A percentile compares a stretch with the other conserved stretches of the same genome.
These are phyloP conservation scores for Lachnellula subtilissima DNA, from an alignment of 2,329 filamentous ascomycete genomes.

Conservation along the genomic window DNA sequence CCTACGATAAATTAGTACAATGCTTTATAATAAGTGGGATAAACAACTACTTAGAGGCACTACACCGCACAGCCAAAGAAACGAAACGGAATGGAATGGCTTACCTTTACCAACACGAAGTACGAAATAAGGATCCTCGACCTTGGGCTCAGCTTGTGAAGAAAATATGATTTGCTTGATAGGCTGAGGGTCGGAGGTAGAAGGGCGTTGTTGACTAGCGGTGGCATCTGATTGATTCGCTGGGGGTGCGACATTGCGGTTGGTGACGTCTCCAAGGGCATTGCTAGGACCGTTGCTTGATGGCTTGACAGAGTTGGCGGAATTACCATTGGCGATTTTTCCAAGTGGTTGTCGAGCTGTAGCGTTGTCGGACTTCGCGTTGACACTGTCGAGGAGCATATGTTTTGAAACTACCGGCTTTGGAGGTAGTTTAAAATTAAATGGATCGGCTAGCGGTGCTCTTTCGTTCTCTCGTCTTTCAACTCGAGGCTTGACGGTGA, in stretches of 20 bases:
- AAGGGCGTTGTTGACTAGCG: not conserved
- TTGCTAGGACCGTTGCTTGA: not conserved
- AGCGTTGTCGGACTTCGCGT: not conserved
- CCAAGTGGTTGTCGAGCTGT: not conserved
- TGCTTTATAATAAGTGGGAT: no score
- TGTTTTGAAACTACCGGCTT: not conserved
- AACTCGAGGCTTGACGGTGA: slow-evolving; percentile 3
- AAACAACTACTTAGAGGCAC: no score
- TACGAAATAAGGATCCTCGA: slow-evolving; percentile 24
- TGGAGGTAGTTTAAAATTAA: not conserved
- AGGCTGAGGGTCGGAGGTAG: not conserved
- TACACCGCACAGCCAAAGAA: no score
- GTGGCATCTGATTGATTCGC: no score
- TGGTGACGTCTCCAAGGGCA: not conserved
- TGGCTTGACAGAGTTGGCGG: not conserved
- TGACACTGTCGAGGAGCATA: not conserved
- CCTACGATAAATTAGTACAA: no score
- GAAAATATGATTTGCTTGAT: not conserved
- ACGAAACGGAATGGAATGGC: not conserved
- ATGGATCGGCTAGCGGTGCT: not conserved
- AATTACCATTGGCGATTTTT: not conserved
- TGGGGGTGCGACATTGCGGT: no score
- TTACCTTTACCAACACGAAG: slow-evolving; percentile 17
- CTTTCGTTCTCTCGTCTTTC: not conserved
- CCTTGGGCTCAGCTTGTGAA: not conserved